A percentile compares a stretch with the other conserved stretches of the same genome.
Evolutionary conservation across 768 basidiomycete genomes (phyloP).

Genomic region (Calocybe cyanea): DNA sequence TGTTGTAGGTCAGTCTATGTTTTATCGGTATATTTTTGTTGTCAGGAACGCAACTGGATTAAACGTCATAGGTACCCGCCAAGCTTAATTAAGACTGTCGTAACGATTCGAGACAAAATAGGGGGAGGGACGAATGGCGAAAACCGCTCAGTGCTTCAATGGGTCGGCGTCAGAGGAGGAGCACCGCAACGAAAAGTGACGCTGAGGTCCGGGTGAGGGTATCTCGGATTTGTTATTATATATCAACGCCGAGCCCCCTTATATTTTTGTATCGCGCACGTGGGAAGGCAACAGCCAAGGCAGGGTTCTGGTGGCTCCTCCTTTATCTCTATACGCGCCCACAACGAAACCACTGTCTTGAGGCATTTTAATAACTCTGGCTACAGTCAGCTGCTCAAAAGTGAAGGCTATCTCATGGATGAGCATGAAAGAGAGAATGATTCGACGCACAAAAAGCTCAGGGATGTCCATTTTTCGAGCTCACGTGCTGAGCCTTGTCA

Average conservation of each 20-base stretch:
- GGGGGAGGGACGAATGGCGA: conserved; percentile 13
- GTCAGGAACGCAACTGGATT: conserved; percentile 37
- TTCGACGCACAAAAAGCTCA: too few relatives aligned
- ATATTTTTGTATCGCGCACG: conserved; percentile 16
- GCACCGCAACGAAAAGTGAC: conserved; percentile 4
- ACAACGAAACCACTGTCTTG: too few relatives aligned
- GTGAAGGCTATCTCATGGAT: too few relatives aligned
- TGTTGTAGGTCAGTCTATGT: conserved; percentile 13
- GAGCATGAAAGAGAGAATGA: too few relatives aligned
- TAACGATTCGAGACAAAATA: conserved; percentile 4
- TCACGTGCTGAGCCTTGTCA: too few relatives aligned
- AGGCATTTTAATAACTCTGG: too few relatives aligned
- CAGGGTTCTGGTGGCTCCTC: too few relatives aligned
- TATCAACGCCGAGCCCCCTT: conserved; percentile 17
- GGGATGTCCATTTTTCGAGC: too few relatives aligned
- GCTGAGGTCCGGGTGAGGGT: conserved; percentile 1
- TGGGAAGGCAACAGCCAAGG: conserved; percentile 7
- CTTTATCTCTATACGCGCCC: too few relatives aligned
- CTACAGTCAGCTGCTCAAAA: too few relatives aligned
- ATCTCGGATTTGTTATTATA: conserved; percentile 15
- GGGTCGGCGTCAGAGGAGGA: conserved; percentile 3
- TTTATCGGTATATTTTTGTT: not conserved
- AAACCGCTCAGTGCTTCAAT: conserved; percentile 18
- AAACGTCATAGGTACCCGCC: conserved; percentile 39
- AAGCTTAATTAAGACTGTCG: conserved; percentile 1